Conservation (phyloP, 139 green algal species). For the Closterium sp. region DNA sequence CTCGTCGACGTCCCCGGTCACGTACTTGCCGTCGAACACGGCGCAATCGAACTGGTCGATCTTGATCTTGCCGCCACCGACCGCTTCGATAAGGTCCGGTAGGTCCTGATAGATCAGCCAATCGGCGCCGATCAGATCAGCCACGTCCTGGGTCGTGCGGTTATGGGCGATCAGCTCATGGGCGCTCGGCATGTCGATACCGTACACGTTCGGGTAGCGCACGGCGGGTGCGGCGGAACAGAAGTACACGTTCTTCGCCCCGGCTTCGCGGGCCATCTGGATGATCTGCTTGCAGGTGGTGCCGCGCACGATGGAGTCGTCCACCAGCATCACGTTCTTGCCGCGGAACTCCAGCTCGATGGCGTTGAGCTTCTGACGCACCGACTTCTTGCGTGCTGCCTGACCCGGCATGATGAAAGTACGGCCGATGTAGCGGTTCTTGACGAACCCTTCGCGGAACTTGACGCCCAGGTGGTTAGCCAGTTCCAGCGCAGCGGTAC, state of each 20-base stretch:
- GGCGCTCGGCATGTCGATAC: slow-evolving; percentile 91
- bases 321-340: slow-evolving; percentile 90
- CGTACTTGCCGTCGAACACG: slow-evolving; percentile 88
- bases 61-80: slow-evolving; percentile 73
- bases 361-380: slow-evolving; percentile 55
- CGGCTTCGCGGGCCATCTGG: slow-evolving; percentile 84
- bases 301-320: slow-evolving; percentile 95
- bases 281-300: slow-evolving; percentile 92
- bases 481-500: neutral
- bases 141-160: slow-evolving; percentile 75
- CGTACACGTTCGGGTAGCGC: slow-evolving; percentile 94
- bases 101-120: slow-evolving; percentile 90
- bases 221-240: slow-evolving; percentile 85
- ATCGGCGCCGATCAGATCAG: slow-evolving; percentile 77
- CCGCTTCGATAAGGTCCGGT: slow-evolving; percentile 73
- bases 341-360: slow-evolving; percentile 71
- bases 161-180: slow-evolving; percentile 85
- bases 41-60: slow-evolving; percentile 88
- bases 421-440: slow-evolving; percentile 87
- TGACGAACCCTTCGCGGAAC: slow-evolving; percentile 90
- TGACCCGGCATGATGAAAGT: slow-evolving; percentile 99
- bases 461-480: slow-evolving; percentile 58
- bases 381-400: slow-evolving; percentile 77
- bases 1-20: slow-evolving; percentile 70
- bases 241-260: slow-evolving; percentile 90